Percentiles rank a stretch among this genome's conserved stretches.
These are phyloP conservation scores for Solanum lycopersicoides DNA, from an alignment of 257 asterid genomes.

Conservation along the genomic window DNA sequence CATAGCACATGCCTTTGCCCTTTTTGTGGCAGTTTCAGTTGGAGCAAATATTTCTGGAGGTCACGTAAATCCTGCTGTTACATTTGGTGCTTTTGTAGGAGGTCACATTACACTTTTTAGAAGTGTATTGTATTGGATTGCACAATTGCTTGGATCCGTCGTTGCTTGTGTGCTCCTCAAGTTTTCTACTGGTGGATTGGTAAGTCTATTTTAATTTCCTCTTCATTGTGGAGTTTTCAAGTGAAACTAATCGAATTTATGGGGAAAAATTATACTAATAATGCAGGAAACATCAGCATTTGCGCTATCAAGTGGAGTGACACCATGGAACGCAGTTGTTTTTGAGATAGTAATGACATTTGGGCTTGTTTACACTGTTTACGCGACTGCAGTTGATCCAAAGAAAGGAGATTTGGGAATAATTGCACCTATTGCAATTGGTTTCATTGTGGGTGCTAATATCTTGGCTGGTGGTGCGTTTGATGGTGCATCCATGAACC, in stretches of 20 bases:
- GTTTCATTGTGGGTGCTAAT: constrained; percentile 84
- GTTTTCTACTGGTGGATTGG: constrained; percentile 71
- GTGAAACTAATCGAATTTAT: background rate
- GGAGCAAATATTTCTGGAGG: constrained; percentile 89
- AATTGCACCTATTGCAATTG: constrained; percentile 79
- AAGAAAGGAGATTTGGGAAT: constrained; percentile 67
- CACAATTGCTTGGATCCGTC: constrained; percentile 66
- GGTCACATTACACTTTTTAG: constrained; percentile 56
- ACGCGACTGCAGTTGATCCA: constrained; percentile 79
- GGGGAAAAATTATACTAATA: background rate
- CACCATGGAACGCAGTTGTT: constrained; percentile 47
- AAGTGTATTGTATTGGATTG: constrained; percentile 65
- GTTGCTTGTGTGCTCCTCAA: constrained; percentile 71
- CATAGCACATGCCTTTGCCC: constrained; percentile 72
- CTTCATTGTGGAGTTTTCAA: background rate
- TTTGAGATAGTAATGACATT: constrained; percentile 86
- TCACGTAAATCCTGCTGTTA: constrained; percentile 80
- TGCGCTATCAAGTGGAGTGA: constrained; percentile 54
- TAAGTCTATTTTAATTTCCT: background rate
- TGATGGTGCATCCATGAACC: constrained; percentile 85
- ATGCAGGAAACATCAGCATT: constrained; percentile 67
- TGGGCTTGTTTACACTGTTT: constrained; percentile 76
- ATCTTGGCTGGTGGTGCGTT: constrained; percentile 84
- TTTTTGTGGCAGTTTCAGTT: constrained; percentile 63
- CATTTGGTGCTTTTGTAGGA: constrained; percentile 74